Conservation (phyloP, 768 basidiomycete genomes). For the Gloeostereum incarnatum region DNA sequence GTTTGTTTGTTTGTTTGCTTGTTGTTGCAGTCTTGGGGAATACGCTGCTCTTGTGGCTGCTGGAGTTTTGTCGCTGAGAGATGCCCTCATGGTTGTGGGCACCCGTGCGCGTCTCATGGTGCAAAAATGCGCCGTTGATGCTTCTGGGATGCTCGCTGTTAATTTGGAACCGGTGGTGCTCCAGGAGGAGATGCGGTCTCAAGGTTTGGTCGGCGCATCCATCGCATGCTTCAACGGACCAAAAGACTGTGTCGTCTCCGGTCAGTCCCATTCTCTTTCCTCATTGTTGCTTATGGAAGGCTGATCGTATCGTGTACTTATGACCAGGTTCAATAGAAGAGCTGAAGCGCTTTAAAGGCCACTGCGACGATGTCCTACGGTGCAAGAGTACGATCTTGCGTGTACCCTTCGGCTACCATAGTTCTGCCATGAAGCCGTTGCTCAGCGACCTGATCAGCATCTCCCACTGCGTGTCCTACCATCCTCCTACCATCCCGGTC, state of each 20-base stretch:
- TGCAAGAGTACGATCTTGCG: slow-evolving; percentile 35
- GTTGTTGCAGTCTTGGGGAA: slow-evolving; percentile 54
- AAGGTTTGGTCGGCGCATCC: slow-evolving; percentile 25
- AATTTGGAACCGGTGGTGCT: slow-evolving; percentile 25
- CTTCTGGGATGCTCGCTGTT: slow-evolving; percentile 58
- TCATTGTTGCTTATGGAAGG: no score
- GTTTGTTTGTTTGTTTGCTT: slow-evolving; percentile 4
- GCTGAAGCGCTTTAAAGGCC: slow-evolving; percentile 28
- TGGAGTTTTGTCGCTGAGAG: slow-evolving; percentile 43
- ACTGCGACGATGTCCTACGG: slow-evolving; percentile 23
- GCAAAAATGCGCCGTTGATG: slow-evolving; percentile 28
- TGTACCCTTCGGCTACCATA: slow-evolving; percentile 61
- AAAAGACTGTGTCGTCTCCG: slow-evolving; percentile 46
- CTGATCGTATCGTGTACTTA: no score
- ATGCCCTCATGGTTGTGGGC: slow-evolving; percentile 50
- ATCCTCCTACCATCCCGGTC: slow-evolving; percentile 45
- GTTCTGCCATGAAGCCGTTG: slow-evolving; percentile 50
- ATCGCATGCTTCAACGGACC: slow-evolving; percentile 59
- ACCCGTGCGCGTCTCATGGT: slow-evolving; percentile 49
- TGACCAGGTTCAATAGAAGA: slow-evolving; percentile 41
- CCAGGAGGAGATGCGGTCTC: slow-evolving; percentile 21
- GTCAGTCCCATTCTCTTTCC: no score
- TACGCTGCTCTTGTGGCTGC: slow-evolving; percentile 64
- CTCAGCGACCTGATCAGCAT: slow-evolving; percentile 36
- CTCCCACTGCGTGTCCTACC: slow-evolving; percentile 25